Conservation (phyloP, 768 basidiomycete genomes). For the Trametes meyenii region DNA sequence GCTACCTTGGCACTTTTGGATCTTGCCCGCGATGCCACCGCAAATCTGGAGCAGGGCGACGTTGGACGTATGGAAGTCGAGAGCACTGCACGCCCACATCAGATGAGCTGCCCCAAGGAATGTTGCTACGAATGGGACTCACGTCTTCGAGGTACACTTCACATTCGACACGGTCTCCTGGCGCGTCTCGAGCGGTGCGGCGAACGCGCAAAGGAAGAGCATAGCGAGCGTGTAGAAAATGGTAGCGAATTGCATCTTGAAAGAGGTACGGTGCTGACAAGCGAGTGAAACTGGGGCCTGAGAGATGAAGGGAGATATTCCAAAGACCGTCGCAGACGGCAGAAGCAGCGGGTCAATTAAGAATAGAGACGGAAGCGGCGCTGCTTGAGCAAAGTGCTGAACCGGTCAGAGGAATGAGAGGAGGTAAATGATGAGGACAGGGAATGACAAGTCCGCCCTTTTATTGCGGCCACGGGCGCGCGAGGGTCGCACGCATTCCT, state of each 20-base stretch:
- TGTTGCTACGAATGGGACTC: background rate
- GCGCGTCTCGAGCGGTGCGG: constrained; percentile 26
- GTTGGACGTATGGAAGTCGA: constrained; percentile 33
- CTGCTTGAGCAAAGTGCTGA: constrained; percentile 26
- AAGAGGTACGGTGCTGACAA: background rate
- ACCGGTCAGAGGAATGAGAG: constrained; percentile 27
- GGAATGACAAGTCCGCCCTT: background rate
- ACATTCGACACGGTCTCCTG: constrained; percentile 28
- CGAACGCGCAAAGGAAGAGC: constrained; percentile 25
- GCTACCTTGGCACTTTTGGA: constrained; percentile 32
- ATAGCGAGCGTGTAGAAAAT: constrained; percentile 26
- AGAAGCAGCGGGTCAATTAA: constrained; percentile 18
- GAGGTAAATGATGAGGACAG: background rate
- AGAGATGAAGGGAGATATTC: constrained; percentile 6
- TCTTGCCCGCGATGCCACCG: constrained; percentile 34
- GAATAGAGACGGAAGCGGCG: constrained; percentile 10
- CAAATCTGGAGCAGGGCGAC: constrained; percentile 35
- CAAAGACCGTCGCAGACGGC: constrained; percentile 27
- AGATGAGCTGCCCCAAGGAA: background rate
- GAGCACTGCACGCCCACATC: constrained; percentile 12
- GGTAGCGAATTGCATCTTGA: constrained; percentile 26
- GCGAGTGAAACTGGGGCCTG: constrained; percentile 2
- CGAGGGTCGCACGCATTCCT: background rate
- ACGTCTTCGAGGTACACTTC: constrained; percentile 24
- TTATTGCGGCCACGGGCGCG: background rate